Base-by-base conservation (phyloP, 1,139 yeast species). In the Yamadazyma triangularis region DNA sequence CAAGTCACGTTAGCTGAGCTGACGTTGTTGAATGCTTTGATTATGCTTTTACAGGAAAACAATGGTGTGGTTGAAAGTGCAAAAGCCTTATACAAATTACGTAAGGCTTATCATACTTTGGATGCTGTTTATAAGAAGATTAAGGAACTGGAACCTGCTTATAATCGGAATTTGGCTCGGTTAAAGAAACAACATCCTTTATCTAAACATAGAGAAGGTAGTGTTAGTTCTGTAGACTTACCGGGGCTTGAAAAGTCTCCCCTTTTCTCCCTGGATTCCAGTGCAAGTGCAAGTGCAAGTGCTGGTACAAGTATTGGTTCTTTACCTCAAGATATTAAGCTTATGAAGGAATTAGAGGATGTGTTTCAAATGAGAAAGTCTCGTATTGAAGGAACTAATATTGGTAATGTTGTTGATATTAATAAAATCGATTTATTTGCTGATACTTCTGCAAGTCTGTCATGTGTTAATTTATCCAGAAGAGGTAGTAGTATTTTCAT, bases 1-100 rank as follows among this genome's bases (percentile, higher is more conserved):
- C 88, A 89, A 21, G 88, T 91, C 23, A 87, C 94, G 0, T 75
- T 81, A 47, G 95, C 96, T 0, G 97, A 91, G 52, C 76, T 93
- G 28, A 84, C 89, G 33, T 64, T 91, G 30, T 62, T 91, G 53
- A 83, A 86, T 49, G 97, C 97, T 0, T 69, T 91, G 44, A 63
- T 81, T 38, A 78, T 83, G 72, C 60, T 60, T 20, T 50, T 69
- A 34, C 62, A 60, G 23, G 73, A 68, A 40, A 65, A 65, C 42
- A 68, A 64, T 44, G 68, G 72, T 6, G 51, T 68, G 56, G 56
- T 68, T 31, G 96, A 89, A 52, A 76, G 88, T 44, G 95, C 95
- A 15, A 88, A 85, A 60, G 96, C 96, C 1, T 65, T 89, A 38
- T 73, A 81, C 53, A 87, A 87, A 56, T 68, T 91, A 39, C 71